Conservation (phyloP, 2,329 filamentous ascomycete genomes). For the Calonectria pseudoreteaudii region DNA sequence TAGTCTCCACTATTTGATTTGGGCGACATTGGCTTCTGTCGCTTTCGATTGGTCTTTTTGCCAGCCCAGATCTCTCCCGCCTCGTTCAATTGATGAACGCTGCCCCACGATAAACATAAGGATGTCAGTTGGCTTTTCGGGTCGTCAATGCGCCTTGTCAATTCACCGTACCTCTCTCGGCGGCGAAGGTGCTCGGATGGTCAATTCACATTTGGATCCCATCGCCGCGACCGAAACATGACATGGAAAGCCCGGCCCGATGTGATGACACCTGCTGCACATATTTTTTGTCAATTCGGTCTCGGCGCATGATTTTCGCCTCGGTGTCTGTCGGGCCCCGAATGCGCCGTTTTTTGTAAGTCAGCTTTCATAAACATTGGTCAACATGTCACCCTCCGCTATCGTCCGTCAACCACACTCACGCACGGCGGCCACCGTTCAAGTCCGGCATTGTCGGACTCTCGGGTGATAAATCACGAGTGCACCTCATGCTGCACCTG, state of each 20-base stretch:
- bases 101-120: constrained; percentile 16
- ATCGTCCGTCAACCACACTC: constrained; percentile 5
- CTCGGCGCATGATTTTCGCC: neutral
- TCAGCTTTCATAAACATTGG: constrained; percentile 2
- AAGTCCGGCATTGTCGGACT: constrained; percentile 36
- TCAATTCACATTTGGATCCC: neutral
- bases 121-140: neutral
- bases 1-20: neutral
- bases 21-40: neutral
- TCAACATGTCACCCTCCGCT: constrained; percentile 5
- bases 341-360: neutral
- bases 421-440: constrained; percentile 14
- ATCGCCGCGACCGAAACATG: neutral
- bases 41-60: neutral
- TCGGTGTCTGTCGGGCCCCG: constrained; percentile 20
- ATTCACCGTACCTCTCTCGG: neutral
- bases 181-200: neutral
- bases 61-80: constrained; percentile 21
- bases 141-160: neutral
- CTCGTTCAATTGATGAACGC: constrained; percentile 9
- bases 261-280: neutral
- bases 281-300: neutral
- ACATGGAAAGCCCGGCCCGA: constrained; percentile 6
- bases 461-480: constrained; percentile 37
- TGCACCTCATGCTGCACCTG: constrained; percentile 23